Evolutionary conservation across 2,329 filamentous ascomycete species (phyloP).

Genomic region (Penicillium verrucosum): DNA sequence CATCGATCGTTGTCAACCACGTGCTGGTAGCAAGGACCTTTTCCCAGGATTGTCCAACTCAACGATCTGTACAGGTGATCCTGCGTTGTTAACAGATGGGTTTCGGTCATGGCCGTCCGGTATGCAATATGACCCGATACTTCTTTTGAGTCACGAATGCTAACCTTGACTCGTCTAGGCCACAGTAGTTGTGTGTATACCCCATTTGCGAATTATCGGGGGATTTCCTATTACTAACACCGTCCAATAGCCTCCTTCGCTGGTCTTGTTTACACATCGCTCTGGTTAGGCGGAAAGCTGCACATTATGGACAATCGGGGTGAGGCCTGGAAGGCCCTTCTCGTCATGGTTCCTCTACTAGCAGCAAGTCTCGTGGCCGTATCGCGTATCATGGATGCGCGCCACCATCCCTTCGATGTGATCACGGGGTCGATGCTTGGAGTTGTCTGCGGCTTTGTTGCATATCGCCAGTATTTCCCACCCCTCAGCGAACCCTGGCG

Average conservation of each 20-base stretch:
- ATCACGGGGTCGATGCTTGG: conserved; percentile 55
- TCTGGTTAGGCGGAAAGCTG: conserved; percentile 59
- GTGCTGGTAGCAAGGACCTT: conserved; percentile 34
- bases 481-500: conserved; percentile 53
- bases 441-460: conserved; percentile 50
- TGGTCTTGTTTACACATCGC: conserved; percentile 57
- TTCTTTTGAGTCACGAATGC: background rate
- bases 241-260: conserved; percentile 51
- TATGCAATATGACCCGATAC: conserved; percentile 7
- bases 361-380: conserved; percentile 55
- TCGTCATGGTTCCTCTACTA: conserved; percentile 54
- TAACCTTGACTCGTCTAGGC: conserved; percentile 22
- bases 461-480: conserved; percentile 61
- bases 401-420: conserved; percentile 61
- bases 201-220: background rate
- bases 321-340: conserved; percentile 58
- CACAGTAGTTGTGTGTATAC: conserved; percentile 51
- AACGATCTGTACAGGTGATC: conserved; percentile 52
- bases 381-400: conserved; percentile 60
- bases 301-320: conserved; percentile 59
- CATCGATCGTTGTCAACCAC: conserved; percentile 53
- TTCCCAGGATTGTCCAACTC: conserved; percentile 44
- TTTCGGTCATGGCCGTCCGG: conserved; percentile 59
- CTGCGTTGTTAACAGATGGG: conserved; percentile 54
- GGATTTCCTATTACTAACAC: conserved; percentile 16